These are phyloP conservation scores for Leishmania amazonensis DNA, from an alignment of 208 protist species.

Conservation along the genomic window DNA sequence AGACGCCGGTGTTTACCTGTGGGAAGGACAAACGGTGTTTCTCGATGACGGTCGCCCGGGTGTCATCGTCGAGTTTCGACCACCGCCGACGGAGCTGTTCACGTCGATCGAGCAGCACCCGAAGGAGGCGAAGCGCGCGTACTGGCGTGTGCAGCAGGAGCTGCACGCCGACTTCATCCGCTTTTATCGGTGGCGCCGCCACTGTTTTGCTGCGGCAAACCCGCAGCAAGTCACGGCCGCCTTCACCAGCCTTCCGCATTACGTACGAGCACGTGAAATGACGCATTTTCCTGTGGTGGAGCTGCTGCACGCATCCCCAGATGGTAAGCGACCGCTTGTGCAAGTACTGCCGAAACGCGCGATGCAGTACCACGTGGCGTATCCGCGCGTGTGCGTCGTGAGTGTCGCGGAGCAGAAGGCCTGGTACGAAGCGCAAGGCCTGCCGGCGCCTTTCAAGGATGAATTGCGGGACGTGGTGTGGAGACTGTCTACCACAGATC, in stretches of 20 bases:
- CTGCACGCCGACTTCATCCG: conserved; percentile 25
- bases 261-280: conserved; percentile 27
- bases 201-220: neutral
- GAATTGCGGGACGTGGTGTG: neutral
- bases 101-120: conserved; percentile 14
- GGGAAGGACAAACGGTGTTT: conserved; percentile 32
- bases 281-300: conserved; percentile 38
- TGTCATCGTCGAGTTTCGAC: conserved; percentile 42
- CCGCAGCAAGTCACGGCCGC: conserved; percentile 4
- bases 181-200: conserved; percentile 16
- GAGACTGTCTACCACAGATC: neutral
- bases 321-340: neutral
- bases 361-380: conserved; percentile 10
- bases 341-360: conserved; percentile 34
- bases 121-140: conserved; percentile 10
- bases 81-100: conserved; percentile 25
- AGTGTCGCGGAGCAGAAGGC: conserved; percentile 30
- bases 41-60: conserved; percentile 32
- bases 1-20: conserved; percentile 30
- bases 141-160: conserved; percentile 19
- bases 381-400: conserved; percentile 42
- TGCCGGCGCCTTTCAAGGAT: too few species aligned
- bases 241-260: conserved; percentile 32
- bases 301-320: conserved; percentile 4
- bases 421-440: conserved; percentile 11